These are phyloP conservation scores for Yamadazyma epiphylla DNA, from an alignment of 1,139 yeast species.

Conservation along the genomic window DNA sequence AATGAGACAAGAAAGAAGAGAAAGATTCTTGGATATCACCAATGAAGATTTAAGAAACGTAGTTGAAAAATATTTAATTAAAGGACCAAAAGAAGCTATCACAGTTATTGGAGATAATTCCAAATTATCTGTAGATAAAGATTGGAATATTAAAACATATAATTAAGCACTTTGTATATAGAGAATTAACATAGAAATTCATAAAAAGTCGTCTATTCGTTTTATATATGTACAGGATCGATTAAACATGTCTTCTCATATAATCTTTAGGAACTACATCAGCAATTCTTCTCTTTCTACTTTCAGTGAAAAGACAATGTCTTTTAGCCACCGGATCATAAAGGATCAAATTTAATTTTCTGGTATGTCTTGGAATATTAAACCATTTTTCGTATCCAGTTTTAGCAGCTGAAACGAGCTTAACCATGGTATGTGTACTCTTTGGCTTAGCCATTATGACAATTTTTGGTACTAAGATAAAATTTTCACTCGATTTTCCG, in stretches of 20 bases:
- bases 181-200: slow-evolving; percentile 1
- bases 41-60: slow-evolving; percentile 61
- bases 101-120: slow-evolving; percentile 54
- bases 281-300: slow-evolving; percentile 76
- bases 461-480: too few species aligned
- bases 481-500: too few species aligned
- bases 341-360: slow-evolving; percentile 73
- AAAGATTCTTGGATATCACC: slow-evolving; percentile 60
- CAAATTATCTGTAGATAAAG: slow-evolving; percentile 23
- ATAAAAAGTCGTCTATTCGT: too few species aligned
- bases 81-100: slow-evolving; percentile 23
- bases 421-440: slow-evolving; percentile 45
- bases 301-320: slow-evolving; percentile 87
- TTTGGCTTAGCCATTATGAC: slow-evolving; percentile 40
- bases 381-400: slow-evolving; percentile 85
- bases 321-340: slow-evolving; percentile 74
- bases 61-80: slow-evolving; percentile 55
- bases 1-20: slow-evolving; percentile 78
- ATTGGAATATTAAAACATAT: slow-evolving; percentile 28
- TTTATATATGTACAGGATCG: too few species aligned
- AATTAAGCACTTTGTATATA: slow-evolving; percentile 6
- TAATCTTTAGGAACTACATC: slow-evolving; percentile 60
- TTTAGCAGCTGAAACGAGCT: slow-evolving; percentile 74
- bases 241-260: slow-evolving; percentile 44
- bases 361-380: slow-evolving; percentile 77